Base-by-base conservation (phyloP, 768 basidiomycete species). In the Tephrocybe sp. region DNA sequence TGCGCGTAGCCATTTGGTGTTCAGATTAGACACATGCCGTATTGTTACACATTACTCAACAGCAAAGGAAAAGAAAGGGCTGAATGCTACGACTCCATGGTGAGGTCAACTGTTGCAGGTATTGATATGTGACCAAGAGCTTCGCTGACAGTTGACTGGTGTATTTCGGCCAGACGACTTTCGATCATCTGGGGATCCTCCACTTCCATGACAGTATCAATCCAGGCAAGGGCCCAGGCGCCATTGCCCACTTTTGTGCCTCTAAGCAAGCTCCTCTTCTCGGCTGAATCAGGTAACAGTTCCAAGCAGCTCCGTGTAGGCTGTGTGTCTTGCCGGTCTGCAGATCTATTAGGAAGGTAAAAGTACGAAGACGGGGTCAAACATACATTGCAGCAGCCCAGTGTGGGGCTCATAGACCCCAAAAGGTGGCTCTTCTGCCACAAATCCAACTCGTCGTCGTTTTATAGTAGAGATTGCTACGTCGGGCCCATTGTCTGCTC, bases 391-490 rank as follows among this genome's bases (percentile, higher is more conserved):
- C 5, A 92, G 77, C 26, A 85, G 63, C 31, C 85, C 84, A 0
- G 85, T 78, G 61, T 96, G 92, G 7, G 91, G 84, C 57, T 96
- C 93, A 59, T 93, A 95, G 18, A 85, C 73, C 1, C 90, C 92
- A 34, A 83, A 57, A 1, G 86, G 84, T 37, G 77, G 70, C 5
- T 56, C 56, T 19, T 60, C 59, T 16, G 57, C 59, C 6, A 57
- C 54, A n/a, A n/a, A n/a, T 5, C 49, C 56, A 15, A 66, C 62
- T 22, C 71, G 74, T 44, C 62, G 64, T 45, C 51, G 55, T 49
- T 57, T 64, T 52, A 24, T 55, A 52, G 47, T 55, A 52, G 46
- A 57, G 51, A 57, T 61, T 3, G 44, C 38, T 13, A 38, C 37
- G 2, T 49, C 61, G 34, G 28, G 15, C 25, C 11, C 12, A 3